Base-by-base conservation (phyloP, 805 yeast species). In the Saccharomyces jurei region DNA sequence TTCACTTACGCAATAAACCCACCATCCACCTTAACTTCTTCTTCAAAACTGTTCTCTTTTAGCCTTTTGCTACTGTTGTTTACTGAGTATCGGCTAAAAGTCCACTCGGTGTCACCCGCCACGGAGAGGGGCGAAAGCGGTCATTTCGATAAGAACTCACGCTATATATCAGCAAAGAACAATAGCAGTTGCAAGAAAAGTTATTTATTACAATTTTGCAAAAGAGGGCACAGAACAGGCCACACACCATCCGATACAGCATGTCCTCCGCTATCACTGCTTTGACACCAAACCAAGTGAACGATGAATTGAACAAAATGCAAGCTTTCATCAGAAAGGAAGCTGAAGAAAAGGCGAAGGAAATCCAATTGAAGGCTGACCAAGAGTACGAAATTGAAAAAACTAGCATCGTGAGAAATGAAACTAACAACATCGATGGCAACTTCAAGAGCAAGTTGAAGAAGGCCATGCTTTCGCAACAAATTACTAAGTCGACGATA, bases 341-440 rank as follows among this genome's bases (percentile, higher is more conserved):
- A 77, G 99, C 99, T 44, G 96, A 91, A 67, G 99, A 94, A 74
- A 94, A 94, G 77, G 97, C 98, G 62, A 89, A 88, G 72, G 99
- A 94, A 74, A 90, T 94, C 69, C 84, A 81, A 71, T 79, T 94
- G 66, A 95, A 94, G 78, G 97, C 98, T 48, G 96, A 95, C 71
- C 99, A 94, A 74, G 99, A 94, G 76, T 94, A 92, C 71, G 98
- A 94, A 74, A 91, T 94, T 66, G 99, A 94, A 72, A 94, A 94
- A 79, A 92, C 97, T 25, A 83, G 89, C 55, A 84, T 94, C 67
- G 98, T 94, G 56, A 88, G 98, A 68, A 80, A 89, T 13, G 99
- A 94, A 74, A 87, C 87, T 54, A 85, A 94, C 51, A 82, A 91
- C 52, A 89, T 94, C 63, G 99, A 94, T 71, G 75, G 84, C 21